Evolutionary conservation across 805 yeast species (phyloP).

Genomic region (Candida quercuum): DNA sequence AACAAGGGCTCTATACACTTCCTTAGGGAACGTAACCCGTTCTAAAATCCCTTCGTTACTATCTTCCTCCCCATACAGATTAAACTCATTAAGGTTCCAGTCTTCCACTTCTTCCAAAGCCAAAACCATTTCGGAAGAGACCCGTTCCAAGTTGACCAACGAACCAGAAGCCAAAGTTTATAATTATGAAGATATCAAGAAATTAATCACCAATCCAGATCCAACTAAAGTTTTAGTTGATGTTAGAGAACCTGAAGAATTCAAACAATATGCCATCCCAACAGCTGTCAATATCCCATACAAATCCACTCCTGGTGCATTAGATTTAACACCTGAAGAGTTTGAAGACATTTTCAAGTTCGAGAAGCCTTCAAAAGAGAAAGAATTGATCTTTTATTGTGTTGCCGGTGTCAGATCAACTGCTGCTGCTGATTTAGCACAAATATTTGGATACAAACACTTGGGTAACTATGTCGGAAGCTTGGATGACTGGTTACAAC

Average conservation of each 20-base stretch:
- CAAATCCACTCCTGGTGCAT: conserved; percentile 89
- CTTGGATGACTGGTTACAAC: conserved; percentile 72
- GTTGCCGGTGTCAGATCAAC: conserved; percentile 88
- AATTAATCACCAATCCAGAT: conserved; percentile 37
- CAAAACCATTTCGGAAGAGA: conserved; percentile 4
- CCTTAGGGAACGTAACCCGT: background rate
- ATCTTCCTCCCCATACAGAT: background rate
- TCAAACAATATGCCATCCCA: conserved; percentile 67
- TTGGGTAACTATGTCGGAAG: conserved; percentile 87
- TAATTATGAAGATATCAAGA: conserved; percentile 46
- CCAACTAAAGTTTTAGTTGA: conserved; percentile 64
- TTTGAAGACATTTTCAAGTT: conserved; percentile 79
- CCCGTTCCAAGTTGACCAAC: conserved; percentile 7
- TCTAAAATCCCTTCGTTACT: conserved; percentile 1
- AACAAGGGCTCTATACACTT: background rate
- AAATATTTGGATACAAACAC: conserved; percentile 79
- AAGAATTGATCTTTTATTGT: conserved; percentile 85
- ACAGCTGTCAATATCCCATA: conserved; percentile 83
- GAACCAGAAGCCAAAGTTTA: conserved; percentile 39
- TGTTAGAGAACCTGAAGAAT: conserved; percentile 89
- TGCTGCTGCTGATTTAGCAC: conserved; percentile 88
- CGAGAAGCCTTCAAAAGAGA: conserved; percentile 64
- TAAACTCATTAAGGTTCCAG: conserved; percentile 4
- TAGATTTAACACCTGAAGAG: conserved; percentile 72
- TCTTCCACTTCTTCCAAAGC: conserved; percentile 9